Conservation (phyloP, 139 green algal species). For the Dunaliella sp. region DNA sequence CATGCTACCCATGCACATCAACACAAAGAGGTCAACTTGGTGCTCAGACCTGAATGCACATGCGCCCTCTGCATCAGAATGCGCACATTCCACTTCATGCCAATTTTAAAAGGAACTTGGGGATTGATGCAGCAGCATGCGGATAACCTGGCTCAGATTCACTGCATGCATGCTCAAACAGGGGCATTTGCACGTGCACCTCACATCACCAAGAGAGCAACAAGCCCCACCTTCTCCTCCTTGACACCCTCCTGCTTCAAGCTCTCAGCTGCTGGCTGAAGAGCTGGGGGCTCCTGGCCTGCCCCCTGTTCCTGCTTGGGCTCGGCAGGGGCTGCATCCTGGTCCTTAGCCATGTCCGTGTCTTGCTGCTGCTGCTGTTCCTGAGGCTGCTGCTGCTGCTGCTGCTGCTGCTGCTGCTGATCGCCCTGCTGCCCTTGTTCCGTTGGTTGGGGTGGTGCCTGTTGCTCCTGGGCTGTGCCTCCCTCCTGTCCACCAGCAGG, state of each 20-base stretch:
- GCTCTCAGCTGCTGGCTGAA: background rate
- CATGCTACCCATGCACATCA: too few species aligned
- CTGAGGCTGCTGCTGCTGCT: background rate
- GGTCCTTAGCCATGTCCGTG: background rate
- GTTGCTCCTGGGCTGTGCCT: background rate
- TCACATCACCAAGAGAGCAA: too few species aligned
- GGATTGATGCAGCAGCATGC: too few species aligned
- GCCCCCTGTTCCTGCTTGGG: background rate
- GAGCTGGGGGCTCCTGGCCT: slow-evolving; percentile 7
- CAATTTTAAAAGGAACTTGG: too few species aligned
- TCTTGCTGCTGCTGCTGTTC: background rate
- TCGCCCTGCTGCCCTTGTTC: background rate
- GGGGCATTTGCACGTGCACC: too few species aligned
- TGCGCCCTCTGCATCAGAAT: too few species aligned
- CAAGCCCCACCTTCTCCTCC: too few species aligned
- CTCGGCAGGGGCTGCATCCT: background rate
- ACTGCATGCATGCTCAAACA: too few species aligned
- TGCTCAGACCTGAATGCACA: too few species aligned
- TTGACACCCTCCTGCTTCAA: background rate
- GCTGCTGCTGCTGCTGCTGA: background rate
- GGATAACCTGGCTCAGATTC: too few species aligned
- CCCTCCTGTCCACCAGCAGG: background rate
- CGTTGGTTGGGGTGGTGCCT: background rate
- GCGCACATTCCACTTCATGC: too few species aligned
- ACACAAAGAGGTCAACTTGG: too few species aligned